A percentile compares a stretch with the other conserved stretches of the same genome.
These are phyloP conservation scores for Capronia americana DNA, from an alignment of 2,329 filamentous ascomycete species.

Conservation along the genomic window DNA sequence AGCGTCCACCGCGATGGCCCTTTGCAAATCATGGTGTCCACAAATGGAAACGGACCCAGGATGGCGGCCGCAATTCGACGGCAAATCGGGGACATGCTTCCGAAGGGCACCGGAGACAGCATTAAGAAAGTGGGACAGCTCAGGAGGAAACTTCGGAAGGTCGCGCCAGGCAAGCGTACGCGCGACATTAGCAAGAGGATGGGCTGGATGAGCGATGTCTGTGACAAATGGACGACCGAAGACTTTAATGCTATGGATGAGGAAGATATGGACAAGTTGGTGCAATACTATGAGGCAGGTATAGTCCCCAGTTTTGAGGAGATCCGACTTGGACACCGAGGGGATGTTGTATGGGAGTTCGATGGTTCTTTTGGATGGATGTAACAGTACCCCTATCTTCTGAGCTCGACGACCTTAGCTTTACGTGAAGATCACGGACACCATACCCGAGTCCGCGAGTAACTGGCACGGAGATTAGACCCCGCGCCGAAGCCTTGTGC, in stretches of 20 bases:
- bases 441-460: not conserved
- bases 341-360: constrained; percentile 39
- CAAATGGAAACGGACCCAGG: constrained; percentile 93
- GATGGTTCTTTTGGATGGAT: constrained; percentile 41
- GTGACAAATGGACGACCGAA: constrained; percentile 82
- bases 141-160: constrained; percentile 75
- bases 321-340: constrained; percentile 41
- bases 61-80: constrained; percentile 84
- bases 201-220: constrained; percentile 85
- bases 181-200: constrained; percentile 43
- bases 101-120: constrained; percentile 79
- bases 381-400: constrained; percentile 12
- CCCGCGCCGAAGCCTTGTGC: not conserved
- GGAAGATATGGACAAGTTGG: constrained; percentile 81
- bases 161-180: constrained; percentile 65
- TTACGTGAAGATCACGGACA: not conserved
- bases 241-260: constrained; percentile 83
- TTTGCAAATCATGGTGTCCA: constrained; percentile 97
- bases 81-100: constrained; percentile 78
- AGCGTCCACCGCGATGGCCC: constrained; percentile 94
- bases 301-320: constrained; percentile 48
- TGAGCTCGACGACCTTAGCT: not conserved
- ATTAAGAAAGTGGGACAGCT: constrained; percentile 84
- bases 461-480: not conserved
- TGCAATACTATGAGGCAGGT: constrained; percentile 70